Percentiles rank a stretch among this genome's conserved stretches.
Evolutionary conservation across 225 moss, liverwort and hornwort species (phyloP).

Genomic region (Sphagnum contortum): DNA sequence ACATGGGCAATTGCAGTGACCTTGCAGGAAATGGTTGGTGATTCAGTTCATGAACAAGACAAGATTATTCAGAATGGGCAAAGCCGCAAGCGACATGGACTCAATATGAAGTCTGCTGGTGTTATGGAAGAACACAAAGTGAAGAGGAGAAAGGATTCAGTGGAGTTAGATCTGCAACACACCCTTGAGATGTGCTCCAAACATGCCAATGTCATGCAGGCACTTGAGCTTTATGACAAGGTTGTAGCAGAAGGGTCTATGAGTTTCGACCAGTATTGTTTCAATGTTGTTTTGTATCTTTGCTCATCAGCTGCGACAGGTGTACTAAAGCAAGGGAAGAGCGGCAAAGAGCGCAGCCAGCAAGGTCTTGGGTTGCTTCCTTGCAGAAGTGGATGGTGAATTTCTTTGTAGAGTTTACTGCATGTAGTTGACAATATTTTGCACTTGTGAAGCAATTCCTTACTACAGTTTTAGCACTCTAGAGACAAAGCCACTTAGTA

Average conservation of each 20-base stretch:
- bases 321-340: slow-evolving; percentile 60
- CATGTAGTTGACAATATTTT: too few species aligned
- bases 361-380: slow-evolving; percentile 17
- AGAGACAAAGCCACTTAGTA: too few species aligned
- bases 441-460: too few species aligned
- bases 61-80: too few species aligned
- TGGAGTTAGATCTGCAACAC: slow-evolving; percentile 65
- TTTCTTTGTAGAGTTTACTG: too few species aligned
- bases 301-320: slow-evolving; percentile 81
- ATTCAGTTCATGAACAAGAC: too few species aligned
- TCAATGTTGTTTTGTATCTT: slow-evolving; percentile 75
- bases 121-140: slow-evolving; percentile 22
- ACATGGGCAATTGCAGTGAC: too few species aligned
- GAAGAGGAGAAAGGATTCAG: slow-evolving; percentile 61
- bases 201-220: slow-evolving; percentile 65
- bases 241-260: slow-evolving; percentile 45
- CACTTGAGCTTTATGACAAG: slow-evolving; percentile 63
- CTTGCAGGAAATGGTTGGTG: too few species aligned
- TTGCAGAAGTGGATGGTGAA: too few species aligned
- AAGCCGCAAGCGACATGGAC: too few species aligned
- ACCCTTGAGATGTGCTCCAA: slow-evolving; percentile 95
- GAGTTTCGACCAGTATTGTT: slow-evolving; percentile 82
- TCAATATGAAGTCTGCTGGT: too few species aligned
- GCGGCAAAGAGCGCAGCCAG: slow-evolving; percentile 49
- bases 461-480: too few species aligned